These are phyloP conservation scores for Chlorella ohadii DNA, from an alignment of 139 green algal species.

Conservation along the genomic window DNA sequence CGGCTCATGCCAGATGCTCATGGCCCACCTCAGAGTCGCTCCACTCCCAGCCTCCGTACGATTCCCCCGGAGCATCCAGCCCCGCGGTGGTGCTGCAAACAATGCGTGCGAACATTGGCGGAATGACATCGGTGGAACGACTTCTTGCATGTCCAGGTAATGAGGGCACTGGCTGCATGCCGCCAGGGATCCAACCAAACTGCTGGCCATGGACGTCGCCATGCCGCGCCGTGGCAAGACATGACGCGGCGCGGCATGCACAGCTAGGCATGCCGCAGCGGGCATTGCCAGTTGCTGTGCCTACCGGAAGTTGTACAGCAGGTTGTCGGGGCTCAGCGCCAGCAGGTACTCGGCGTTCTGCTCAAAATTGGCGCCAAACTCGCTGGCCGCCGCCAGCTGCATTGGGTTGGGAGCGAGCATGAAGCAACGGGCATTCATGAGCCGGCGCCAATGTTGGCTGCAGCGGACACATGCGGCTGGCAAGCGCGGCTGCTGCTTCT, in stretches of 20 bases:
- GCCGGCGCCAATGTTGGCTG: too few relatives aligned
- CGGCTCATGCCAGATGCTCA: too few relatives aligned
- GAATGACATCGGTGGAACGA: background rate
- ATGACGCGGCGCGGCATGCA: background rate
- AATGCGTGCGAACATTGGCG: background rate
- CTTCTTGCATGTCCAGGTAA: background rate
- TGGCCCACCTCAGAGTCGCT: constrained; percentile 26
- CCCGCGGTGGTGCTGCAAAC: constrained; percentile 42
- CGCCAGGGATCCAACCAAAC: too few relatives aligned
- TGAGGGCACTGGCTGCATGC: too few relatives aligned
- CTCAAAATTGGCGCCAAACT: constrained; percentile 7
- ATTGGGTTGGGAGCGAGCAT: background rate
- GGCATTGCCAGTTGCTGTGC: background rate
- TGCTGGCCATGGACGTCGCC: too few relatives aligned
- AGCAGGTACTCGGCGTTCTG: constrained; percentile 65
- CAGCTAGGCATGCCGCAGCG: too few relatives aligned
- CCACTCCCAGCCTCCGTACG: constrained; percentile 64
- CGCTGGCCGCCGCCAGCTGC: background rate
- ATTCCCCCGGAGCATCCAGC: constrained; percentile 38
- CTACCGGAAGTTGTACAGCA: constrained; percentile 59
- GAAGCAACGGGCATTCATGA: background rate
- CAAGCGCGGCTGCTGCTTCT: too few relatives aligned
- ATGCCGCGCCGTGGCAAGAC: too few relatives aligned
- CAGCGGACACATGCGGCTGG: too few relatives aligned
- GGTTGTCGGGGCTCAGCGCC: constrained; percentile 47